Conservation (phyloP, 768 basidiomycete species). For the Tricholoma matsutake region DNA sequence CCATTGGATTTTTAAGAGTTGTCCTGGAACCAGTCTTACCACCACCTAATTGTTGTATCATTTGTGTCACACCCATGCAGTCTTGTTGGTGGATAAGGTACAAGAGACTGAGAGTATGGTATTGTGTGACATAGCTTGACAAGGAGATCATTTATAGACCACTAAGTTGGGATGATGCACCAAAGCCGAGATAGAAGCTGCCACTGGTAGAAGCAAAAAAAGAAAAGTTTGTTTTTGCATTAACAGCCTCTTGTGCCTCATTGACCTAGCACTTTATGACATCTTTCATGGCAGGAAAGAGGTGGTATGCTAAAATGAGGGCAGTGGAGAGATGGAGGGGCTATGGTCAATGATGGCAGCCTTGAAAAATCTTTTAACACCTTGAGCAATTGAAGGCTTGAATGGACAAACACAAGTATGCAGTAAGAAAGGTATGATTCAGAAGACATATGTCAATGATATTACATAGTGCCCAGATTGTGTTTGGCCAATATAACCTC, state of each 20-base stretch:
- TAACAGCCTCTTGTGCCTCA: constrained; percentile 95
- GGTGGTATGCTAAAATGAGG: constrained; percentile 94
- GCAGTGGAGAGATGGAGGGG: constrained; percentile 92
- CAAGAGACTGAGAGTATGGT: constrained; percentile 91
- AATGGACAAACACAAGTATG: constrained; percentile 6
- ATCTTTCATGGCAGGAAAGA: constrained; percentile 90
- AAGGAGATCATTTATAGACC: constrained; percentile 78
- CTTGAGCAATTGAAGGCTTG: constrained; percentile 99
- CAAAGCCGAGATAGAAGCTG: constrained; percentile 74
- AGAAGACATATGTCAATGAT: constrained; percentile 91
- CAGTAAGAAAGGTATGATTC: neutral
- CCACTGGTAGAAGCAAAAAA: constrained; percentile 56
- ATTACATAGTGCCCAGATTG: constrained; percentile 92
- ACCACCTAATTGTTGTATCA: constrained; percentile 96
- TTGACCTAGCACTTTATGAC: constrained; percentile 99
- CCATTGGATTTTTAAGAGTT: constrained; percentile 92
- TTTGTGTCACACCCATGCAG: constrained; percentile 98
- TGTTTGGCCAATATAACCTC: constrained; percentile 98
- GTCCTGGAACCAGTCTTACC: constrained; percentile 83
- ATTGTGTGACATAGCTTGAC: constrained; percentile 92
- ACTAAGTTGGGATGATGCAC: constrained; percentile 49
- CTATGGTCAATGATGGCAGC: constrained; percentile 97
- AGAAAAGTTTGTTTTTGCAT: constrained; percentile 73
- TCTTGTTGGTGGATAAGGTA: constrained; percentile 97
- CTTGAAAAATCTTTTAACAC: constrained; percentile 98